A percentile compares a stretch with the other conserved stretches of the same genome.
These are phyloP conservation scores for Amanita fuliginea DNA, from an alignment of 768 basidiomycete species.

Conservation along the genomic window DNA sequence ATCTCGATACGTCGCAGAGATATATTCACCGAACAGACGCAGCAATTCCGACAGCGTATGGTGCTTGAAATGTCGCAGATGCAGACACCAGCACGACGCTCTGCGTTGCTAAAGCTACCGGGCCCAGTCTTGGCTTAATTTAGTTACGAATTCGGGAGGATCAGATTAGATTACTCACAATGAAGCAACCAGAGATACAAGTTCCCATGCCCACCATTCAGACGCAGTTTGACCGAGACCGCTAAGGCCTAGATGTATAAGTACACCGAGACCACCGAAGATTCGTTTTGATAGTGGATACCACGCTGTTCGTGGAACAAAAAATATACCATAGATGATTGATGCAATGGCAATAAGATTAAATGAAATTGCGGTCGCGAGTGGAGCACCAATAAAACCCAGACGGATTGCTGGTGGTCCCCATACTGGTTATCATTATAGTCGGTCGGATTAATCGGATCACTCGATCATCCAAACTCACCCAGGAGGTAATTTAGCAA, in stretches of 20 bases:
- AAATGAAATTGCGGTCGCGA: conserved; percentile 82
- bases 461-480: conserved; percentile 16
- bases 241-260: conserved; percentile 70
- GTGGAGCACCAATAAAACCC: conserved; percentile 87
- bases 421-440: conserved; percentile 42
- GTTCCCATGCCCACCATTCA: conserved; percentile 99
- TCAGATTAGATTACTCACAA: conserved; percentile 22
- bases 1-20: not conserved
- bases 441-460: not conserved
- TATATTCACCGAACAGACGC: conserved; percentile 64
- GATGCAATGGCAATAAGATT: conserved; percentile 68
- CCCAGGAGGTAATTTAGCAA: conserved; percentile 80
- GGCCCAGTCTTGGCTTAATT: conserved; percentile 50
- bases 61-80: conserved; percentile 73
- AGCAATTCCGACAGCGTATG: conserved; percentile 74
- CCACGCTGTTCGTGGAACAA: conserved; percentile 70
- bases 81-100: conserved; percentile 73
- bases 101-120: conserved; percentile 77
- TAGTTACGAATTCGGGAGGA: not conserved
- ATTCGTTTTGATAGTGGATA: conserved; percentile 54
- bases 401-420: conserved; percentile 69
- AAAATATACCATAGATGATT: conserved; percentile 51
- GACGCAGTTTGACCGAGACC: conserved; percentile 79
- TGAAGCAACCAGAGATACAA: conserved; percentile 49
- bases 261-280: conserved; percentile 55